Evolutionary conservation across 169 alveolate species (phyloP).

Genomic region (Plasmodium gonderi): DNA sequence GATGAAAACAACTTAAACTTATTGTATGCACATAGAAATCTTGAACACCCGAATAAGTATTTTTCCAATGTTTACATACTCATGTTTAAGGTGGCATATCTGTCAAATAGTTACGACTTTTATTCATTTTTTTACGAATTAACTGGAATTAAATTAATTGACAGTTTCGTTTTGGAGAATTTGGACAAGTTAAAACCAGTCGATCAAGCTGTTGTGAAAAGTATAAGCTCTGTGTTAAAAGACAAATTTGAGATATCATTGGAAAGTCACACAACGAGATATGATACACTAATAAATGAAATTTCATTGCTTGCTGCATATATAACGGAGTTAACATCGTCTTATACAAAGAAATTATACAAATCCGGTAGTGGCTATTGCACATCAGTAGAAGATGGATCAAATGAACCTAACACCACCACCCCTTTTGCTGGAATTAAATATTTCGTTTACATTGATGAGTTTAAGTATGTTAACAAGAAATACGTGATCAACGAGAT

Average conservation of each 20-base stretch:
- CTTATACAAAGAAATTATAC: neutral
- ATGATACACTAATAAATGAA: slow-evolving; percentile 33
- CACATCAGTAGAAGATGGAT: neutral
- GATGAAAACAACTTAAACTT: slow-evolving; percentile 64
- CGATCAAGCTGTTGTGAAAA: neutral
- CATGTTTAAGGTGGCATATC: slow-evolving; percentile 64
- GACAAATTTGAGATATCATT: neutral
- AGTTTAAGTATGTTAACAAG: neutral
- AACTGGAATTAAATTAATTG: slow-evolving; percentile 60
- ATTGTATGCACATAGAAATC: slow-evolving; percentile 38
- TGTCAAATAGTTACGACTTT: slow-evolving; percentile 34
- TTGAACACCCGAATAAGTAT: slow-evolving; percentile 25
- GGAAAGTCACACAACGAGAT: slow-evolving; percentile 19
- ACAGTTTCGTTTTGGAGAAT: neutral
- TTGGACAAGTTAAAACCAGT: neutral
- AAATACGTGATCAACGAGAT: neutral
- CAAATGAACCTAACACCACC: neutral
- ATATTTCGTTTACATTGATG: slow-evolving; percentile 62
- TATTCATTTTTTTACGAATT: slow-evolving; percentile 49
- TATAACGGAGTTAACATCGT: slow-evolving; percentile 62
- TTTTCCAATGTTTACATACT: slow-evolving; percentile 61
- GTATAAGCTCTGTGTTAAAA: neutral
- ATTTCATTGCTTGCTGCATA: slow-evolving; percentile 54
- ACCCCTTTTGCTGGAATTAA: slow-evolving; percentile 22
- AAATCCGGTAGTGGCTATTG: no score